Evolutionary conservation across 768 basidiomycete genomes (phyloP).

Genomic region (Xerocomellus amylosporus): DNA sequence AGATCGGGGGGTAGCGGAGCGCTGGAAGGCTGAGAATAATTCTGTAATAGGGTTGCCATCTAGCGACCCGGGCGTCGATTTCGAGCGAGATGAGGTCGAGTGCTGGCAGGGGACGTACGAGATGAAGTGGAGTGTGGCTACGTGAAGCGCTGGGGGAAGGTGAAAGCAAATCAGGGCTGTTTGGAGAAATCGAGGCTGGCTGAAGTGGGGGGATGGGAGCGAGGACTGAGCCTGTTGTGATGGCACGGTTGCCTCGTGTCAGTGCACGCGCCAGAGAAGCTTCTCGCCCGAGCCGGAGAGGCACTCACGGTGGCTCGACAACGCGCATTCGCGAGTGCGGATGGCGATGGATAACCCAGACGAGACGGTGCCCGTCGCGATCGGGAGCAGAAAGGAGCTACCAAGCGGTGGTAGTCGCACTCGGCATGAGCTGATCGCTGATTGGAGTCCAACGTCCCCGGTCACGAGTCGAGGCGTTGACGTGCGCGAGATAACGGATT

Average conservation of each 20-base stretch:
- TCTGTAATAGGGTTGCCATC: slow-evolving; percentile 27
- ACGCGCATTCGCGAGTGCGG: slow-evolving; percentile 17
- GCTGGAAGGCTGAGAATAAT: slow-evolving; percentile 10
- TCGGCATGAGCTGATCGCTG: slow-evolving; percentile 13
- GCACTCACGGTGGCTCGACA: slow-evolving; percentile 16
- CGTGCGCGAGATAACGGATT: background rate
- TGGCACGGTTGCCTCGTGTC: slow-evolving; percentile 54
- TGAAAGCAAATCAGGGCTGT: slow-evolving; percentile 9
- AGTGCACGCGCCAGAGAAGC: slow-evolving; percentile 46
- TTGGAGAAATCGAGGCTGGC: slow-evolving; percentile 11
- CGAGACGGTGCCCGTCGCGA: slow-evolving; percentile 3
- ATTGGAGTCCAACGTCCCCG: background rate
- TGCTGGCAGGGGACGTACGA: background rate
- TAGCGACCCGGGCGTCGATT: slow-evolving; percentile 5
- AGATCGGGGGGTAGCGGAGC: slow-evolving; percentile 21
- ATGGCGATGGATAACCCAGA: slow-evolving; percentile 7
- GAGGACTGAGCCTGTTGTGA: slow-evolving; percentile 36
- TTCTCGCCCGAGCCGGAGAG: slow-evolving; percentile 2
- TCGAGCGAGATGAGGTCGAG: background rate
- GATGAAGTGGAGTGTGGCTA: background rate
- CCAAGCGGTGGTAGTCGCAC: background rate
- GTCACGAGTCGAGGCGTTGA: slow-evolving; percentile 7
- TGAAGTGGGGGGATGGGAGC: slow-evolving; percentile 18
- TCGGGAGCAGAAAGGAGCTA: background rate
- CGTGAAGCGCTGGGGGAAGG: background rate